Conservation (phyloP, 148 eudicot genomes). For the Pouteria glomerata region DNA sequence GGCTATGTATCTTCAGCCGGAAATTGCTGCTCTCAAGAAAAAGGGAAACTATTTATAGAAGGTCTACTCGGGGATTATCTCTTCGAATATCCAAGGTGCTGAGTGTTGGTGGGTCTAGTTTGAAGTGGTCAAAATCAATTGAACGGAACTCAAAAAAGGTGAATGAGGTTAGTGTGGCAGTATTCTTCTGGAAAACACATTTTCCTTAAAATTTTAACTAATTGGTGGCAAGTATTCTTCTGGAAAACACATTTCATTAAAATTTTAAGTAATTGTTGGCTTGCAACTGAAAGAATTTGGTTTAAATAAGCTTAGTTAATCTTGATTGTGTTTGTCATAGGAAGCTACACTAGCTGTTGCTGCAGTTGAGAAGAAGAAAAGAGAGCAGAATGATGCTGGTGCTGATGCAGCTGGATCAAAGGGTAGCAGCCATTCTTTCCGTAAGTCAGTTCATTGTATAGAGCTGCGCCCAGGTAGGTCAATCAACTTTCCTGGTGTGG, state of each 20-base stretch:
- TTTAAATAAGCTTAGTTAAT: constrained; percentile 5
- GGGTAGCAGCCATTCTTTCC: constrained; percentile 39
- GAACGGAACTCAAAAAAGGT: constrained; percentile 67
- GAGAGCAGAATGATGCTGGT: constrained; percentile 31
- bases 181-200: neutral
- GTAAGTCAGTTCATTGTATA: constrained; percentile 48
- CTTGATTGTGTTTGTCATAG: constrained; percentile 26
- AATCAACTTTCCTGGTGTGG: constrained; percentile 40
- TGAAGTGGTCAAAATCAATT: constrained; percentile 96
- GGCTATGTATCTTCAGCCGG: constrained; percentile 39
- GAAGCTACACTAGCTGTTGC: constrained; percentile 75
- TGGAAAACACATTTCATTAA: constrained; percentile 1
- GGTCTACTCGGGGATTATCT: constrained; percentile 78
- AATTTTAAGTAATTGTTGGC: neutral
- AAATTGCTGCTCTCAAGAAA: constrained; percentile 68
- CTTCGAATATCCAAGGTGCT: constrained; percentile 78
- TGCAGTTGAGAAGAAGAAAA: constrained; percentile 42
- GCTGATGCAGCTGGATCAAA: constrained; percentile 31
- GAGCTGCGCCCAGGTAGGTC: constrained; percentile 49
- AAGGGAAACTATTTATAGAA: constrained; percentile 67
- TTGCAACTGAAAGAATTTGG: neutral
- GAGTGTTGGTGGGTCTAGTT: constrained; percentile 79
- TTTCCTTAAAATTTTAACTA: neutral
- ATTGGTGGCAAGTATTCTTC: neutral
- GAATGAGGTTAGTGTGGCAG: constrained; percentile 60